Evolutionary conservation across 2,329 filamentous ascomycete species (phyloP), one percentile per base, ranked within the genome.

Genomic region (Xylaria sp.): DNA sequence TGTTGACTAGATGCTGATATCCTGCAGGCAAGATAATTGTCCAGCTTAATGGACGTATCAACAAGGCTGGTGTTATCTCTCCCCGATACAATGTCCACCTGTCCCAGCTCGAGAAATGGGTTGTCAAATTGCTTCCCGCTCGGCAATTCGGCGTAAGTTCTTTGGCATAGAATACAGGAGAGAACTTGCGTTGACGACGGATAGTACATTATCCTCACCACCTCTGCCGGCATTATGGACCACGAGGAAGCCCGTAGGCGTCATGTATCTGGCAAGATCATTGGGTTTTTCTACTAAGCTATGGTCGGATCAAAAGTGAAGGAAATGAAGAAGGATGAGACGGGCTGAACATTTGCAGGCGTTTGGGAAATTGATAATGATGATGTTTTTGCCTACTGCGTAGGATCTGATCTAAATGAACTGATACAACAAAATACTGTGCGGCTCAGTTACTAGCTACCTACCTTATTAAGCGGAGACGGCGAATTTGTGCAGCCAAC

Each of bases 21-120:
- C 13, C 13, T 47, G 29, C 25, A 63, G 66, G 96, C 89, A 99
- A 99, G 92, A 97, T 99, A 74, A 94, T 99, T 79, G 96, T 99
- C 80, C 96, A 99, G 90, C 92, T 99, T 75, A 99, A 97, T 87
- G 96, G 96, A 84, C 96, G 94, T 77, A 89, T 97, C 84, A 97
- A 97, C 92, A 97, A 98, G 91, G 96, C 92, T 74, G 96, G 95
- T 89, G 95, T 97, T 87, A 99, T 99, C 90, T 96, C 91, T 75
- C 96, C 96, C 82, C 93, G 96, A 83, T 99, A 97, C 93, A 98
- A 98, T 90, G 92, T 99, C 84, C 94, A 95, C 84, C 94, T 99
- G 80, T 86, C 88, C 79, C 96, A 99, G 79, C 89, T 99, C 81
- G 96, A 99, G 93, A 97, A 98, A 89, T 99, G 96, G 96, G 94